Evolutionary conservation across 345 rosid species (phyloP), one percentile per base, ranked within the genome.

Genomic region (Gossypium longicalyx): DNA sequence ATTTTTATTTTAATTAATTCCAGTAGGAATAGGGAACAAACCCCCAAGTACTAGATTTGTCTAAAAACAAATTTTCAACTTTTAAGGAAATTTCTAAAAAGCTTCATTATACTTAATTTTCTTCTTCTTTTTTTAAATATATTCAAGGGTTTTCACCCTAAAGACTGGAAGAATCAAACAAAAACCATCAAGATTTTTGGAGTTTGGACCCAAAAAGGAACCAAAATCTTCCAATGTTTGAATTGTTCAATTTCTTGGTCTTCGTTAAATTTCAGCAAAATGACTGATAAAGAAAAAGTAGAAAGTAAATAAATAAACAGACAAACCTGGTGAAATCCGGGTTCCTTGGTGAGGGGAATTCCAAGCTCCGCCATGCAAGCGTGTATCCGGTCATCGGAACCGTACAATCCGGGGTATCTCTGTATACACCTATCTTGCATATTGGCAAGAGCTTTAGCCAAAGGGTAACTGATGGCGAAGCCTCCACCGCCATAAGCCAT

Each of bases 401-500:
- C 97, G 62, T 93, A 91, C 61, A 93, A 77, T 0, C 51, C 38
- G 0, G 93, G 85, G 56, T 93, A 90, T 54, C 88, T 83, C 43
- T 80, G 76, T 20, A 91, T 77, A 75, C 97, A 91, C 20, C 87
- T 69, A 63, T 91, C 98, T 67, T 88, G 97, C 82, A 86, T 85
- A 66, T 76, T 86, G 69, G 80, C 87, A 9, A 91, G 79, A 10
- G 85, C 88, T 65, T 78, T 82, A 0, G 97, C 98, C 67, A 91
- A 79, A 0, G 91, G 85, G 74, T 86, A 90, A 78, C 97, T 89
- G 4, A 91, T 87, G 13, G 93, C 93, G 9, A 93, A 91, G 4
- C 97, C 95, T 16, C 97, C 98, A 23, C 98, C 98, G 6, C 98
- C 97, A 48, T 85, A 93, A 16, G 90, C 95, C 97, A 93, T 93